These are phyloP conservation scores for Leucoagaricus sp. DNA, from an alignment of 1,284 basidiomycete species.

Conservation along the genomic window DNA sequence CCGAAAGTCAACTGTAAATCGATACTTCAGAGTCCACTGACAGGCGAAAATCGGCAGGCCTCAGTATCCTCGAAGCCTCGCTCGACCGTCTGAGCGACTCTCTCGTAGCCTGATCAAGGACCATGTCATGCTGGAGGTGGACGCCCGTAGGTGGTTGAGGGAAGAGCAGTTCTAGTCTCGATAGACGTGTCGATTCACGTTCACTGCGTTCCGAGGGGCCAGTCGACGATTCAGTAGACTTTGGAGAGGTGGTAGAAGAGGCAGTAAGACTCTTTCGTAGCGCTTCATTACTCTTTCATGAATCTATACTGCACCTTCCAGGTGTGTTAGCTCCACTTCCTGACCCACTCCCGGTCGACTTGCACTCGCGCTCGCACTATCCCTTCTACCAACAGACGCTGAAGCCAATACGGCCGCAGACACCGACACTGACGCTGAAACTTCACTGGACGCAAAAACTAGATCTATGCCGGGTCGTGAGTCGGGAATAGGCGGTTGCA, in stretches of 20 bases:
- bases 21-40: slow-evolving; percentile 33
- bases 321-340: neutral
- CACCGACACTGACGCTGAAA: too few relatives aligned
- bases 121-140: slow-evolving; percentile 5
- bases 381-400: too few relatives aligned
- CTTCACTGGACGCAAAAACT: neutral
- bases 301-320: slow-evolving; percentile 9
- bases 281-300: slow-evolving; percentile 2
- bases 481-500: slow-evolving; percentile 36
- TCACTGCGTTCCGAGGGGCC: neutral
- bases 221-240: slow-evolving; percentile 2
- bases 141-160: slow-evolving; percentile 10
- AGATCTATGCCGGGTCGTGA: slow-evolving; percentile 24
- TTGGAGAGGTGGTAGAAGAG: too few relatives aligned
- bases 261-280: slow-evolving; percentile 1
- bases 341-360: too few relatives aligned
- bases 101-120: slow-evolving; percentile 2
- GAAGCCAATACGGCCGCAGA: too few relatives aligned
- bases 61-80: slow-evolving; percentile 7
- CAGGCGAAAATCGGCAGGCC: slow-evolving; percentile 7
- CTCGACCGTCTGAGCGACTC: slow-evolving; percentile 10
- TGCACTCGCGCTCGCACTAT: too few relatives aligned
- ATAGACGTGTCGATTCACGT: neutral
- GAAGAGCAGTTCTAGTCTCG: slow-evolving; percentile 7
- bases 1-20: slow-evolving; percentile 31